These are phyloP conservation scores for Edaphochlamys debaryana DNA, from an alignment of 139 green algal genomes.

Conservation along the genomic window DNA sequence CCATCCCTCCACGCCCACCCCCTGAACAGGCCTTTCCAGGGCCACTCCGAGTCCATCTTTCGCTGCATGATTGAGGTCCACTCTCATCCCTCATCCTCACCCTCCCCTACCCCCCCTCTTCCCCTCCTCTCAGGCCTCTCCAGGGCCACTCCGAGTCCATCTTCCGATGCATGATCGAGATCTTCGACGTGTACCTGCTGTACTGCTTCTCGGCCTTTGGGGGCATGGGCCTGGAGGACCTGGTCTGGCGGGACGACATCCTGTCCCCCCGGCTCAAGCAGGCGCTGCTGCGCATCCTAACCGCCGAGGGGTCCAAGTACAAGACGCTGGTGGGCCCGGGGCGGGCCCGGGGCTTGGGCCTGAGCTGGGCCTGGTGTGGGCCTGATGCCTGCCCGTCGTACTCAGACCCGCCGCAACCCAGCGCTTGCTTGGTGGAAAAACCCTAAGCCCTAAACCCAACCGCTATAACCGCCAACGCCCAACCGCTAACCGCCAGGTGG, in stretches of 20 bases:
- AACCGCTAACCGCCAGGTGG: slow-evolving; percentile 40
- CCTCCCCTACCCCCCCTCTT: neutral
- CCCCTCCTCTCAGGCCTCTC: neutral
- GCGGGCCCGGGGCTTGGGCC: neutral
- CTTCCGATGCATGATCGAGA: slow-evolving; percentile 55
- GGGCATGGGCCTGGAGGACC: slow-evolving; percentile 46
- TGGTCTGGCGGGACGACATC: slow-evolving; percentile 45
- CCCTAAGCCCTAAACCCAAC: too few species aligned
- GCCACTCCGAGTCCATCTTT: slow-evolving; percentile 42
- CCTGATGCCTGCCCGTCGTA: too few species aligned
- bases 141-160: slow-evolving; percentile 23
- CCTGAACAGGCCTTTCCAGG: slow-evolving; percentile 1
- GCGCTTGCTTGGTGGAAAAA: too few species aligned
- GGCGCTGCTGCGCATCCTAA: slow-evolving; percentile 54
- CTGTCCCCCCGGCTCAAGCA: slow-evolving; percentile 13
- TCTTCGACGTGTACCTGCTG: slow-evolving; percentile 71
- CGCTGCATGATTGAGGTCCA: slow-evolving; percentile 55
- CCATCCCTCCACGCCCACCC: neutral
- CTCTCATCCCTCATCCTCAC: neutral
- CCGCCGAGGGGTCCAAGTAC: slow-evolving; percentile 48
- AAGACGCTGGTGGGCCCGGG: slow-evolving; percentile 31
- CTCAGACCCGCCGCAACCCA: too few species aligned
- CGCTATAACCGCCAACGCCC: too few species aligned
- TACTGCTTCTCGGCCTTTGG: slow-evolving; percentile 66
- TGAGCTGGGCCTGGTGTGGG: neutral